Evolutionary conservation across 2,329 filamentous ascomycete genomes (phyloP).

Genomic region (Clonostachys chloroleuca): DNA sequence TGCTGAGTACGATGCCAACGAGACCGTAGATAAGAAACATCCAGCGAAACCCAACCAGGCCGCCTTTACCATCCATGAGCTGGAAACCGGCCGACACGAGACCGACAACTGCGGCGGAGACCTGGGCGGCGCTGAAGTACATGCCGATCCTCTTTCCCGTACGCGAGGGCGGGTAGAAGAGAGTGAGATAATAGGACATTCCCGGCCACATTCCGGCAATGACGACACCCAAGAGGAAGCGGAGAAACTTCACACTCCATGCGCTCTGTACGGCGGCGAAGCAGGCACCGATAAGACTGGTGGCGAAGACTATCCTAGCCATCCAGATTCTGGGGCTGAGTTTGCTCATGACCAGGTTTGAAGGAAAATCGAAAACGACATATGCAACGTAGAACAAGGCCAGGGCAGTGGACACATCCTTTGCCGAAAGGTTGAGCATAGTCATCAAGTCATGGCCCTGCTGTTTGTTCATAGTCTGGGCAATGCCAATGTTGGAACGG

Average conservation of each 20-base stretch:
- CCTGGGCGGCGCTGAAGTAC: slow-evolving; percentile 85
- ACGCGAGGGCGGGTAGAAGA: slow-evolving; percentile 85
- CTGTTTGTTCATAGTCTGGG: slow-evolving; percentile 85
- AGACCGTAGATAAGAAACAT: slow-evolving; percentile 91
- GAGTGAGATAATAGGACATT: slow-evolving; percentile 87
- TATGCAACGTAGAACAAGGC: slow-evolving; percentile 92
- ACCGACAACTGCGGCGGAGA: slow-evolving; percentile 85
- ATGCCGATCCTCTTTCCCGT: slow-evolving; percentile 85
- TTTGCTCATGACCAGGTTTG: slow-evolving; percentile 83
- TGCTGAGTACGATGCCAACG: slow-evolving; percentile 65
- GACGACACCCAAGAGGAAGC: slow-evolving; percentile 79
- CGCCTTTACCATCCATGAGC: slow-evolving; percentile 75
- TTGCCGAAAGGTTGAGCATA: slow-evolving; percentile 63
- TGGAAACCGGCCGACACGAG: slow-evolving; percentile 90
- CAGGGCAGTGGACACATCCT: slow-evolving; percentile 78
- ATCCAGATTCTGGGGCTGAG: slow-evolving; percentile 87
- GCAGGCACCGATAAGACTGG: slow-evolving; percentile 78
- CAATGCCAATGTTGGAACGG: slow-evolving; percentile 84
- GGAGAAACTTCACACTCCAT: slow-evolving; percentile 85
- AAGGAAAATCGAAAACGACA: slow-evolving; percentile 83
- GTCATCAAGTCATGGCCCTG: slow-evolving; percentile 70
- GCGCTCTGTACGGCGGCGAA: slow-evolving; percentile 77
- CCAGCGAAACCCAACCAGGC: slow-evolving; percentile 80
- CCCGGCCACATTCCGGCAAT: slow-evolving; percentile 95
- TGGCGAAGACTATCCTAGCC: slow-evolving; percentile 83